Conservation (phyloP, 306 rosid species). For the Cucurbita pepo region DNA sequence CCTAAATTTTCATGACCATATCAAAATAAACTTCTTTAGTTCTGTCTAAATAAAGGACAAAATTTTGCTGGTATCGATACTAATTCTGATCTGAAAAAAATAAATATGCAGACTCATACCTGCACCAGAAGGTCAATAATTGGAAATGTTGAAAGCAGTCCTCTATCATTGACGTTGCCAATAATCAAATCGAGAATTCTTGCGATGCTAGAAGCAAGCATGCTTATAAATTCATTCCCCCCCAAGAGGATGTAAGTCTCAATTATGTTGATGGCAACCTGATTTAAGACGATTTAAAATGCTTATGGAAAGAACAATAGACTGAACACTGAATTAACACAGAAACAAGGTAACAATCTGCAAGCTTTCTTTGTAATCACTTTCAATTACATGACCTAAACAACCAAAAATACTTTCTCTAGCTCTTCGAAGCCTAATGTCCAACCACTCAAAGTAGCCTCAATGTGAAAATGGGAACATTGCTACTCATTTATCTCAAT, state of each 20-base stretch:
- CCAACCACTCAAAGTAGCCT: not conserved
- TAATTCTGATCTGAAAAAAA: not conserved
- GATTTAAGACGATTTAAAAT: slow-evolving; percentile 13
- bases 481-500: not conserved
- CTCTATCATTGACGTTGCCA: slow-evolving; percentile 83
- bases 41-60: not conserved
- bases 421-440: not conserved
- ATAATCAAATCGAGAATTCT: slow-evolving; percentile 72
- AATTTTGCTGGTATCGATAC: not conserved
- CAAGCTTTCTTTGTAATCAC: not conserved
- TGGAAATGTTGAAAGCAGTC: slow-evolving; percentile 67
- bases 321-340: not conserved
- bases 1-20: not conserved
- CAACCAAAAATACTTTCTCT: not conserved
- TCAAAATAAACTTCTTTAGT: not conserved
- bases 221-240: slow-evolving; percentile 62
- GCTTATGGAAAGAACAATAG: not conserved
- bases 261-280: slow-evolving; percentile 70
- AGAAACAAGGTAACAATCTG: not conserved
- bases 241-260: slow-evolving; percentile 86
- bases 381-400: not conserved
- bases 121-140: slow-evolving; percentile 74
- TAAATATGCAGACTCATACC: slow-evolving; percentile 22
- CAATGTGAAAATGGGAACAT: not conserved
- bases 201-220: slow-evolving; percentile 72